Conservation (phyloP, 2,329 filamentous ascomycete genomes). For the Ophiocordyceps camponoti-leonardi region DNA sequence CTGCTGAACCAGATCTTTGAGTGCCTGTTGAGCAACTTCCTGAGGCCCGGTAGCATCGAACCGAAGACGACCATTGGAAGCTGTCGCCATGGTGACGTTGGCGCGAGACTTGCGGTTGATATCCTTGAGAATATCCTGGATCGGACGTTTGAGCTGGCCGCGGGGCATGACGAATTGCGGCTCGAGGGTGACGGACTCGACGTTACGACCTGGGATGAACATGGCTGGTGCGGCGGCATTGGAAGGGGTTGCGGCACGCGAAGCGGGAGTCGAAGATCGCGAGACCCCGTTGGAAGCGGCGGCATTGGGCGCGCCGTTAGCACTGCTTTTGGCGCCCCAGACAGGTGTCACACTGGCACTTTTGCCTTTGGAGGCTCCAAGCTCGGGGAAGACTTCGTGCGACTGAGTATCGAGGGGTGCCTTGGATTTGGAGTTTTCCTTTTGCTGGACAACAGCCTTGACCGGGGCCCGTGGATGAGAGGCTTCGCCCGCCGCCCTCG, state of each 20-base stretch:
- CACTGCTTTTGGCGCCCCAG: conserved; percentile 58
- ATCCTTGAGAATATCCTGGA: conserved; percentile 73
- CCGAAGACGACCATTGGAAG: conserved; percentile 54
- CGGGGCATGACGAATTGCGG: conserved; percentile 62
- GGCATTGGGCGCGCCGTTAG: conserved; percentile 35
- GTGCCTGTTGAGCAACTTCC: conserved; percentile 69
- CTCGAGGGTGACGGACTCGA: conserved; percentile 58
- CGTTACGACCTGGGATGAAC: conserved; percentile 66
- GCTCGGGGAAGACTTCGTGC: conserved; percentile 83
- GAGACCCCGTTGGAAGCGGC: conserved; percentile 37
- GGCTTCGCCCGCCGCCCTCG: conserved; percentile 28
- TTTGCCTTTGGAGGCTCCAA: conserved; percentile 56
- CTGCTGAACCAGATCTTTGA: conserved; percentile 77
- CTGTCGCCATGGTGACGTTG: conserved; percentile 59
- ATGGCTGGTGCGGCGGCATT: conserved; percentile 29
- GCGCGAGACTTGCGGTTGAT: conserved; percentile 87
- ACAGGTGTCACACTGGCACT: conserved; percentile 49
- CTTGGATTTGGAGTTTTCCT: conserved; percentile 28
- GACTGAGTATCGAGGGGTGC: conserved; percentile 60
- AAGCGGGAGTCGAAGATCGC: conserved; percentile 44
- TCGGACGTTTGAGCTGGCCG: conserved; percentile 64
- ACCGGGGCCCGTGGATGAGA: conserved; percentile 30
- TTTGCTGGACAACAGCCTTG: conserved; percentile 54
- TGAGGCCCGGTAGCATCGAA: conserved; percentile 77
- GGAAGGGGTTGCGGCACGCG: conserved; percentile 30